Evolutionary conservation across 2,329 filamentous ascomycete genomes (phyloP), one percentile per base, ranked within the genome.

Genomic region (Cytospora piceae): DNA sequence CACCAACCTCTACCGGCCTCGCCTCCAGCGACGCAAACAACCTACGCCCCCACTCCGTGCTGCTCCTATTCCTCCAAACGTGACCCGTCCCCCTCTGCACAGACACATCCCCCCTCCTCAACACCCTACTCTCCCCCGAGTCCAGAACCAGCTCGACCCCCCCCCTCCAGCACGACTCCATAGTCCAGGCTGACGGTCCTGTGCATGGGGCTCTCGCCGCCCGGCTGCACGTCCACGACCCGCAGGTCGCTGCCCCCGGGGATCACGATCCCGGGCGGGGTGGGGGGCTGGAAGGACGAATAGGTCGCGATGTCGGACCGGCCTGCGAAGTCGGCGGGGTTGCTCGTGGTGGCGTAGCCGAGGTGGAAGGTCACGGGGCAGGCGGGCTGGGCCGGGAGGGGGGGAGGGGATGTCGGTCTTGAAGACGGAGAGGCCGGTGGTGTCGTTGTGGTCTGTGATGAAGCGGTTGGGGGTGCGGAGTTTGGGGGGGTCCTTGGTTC

Each of bases 51-150:
- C 79, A 81, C 57, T 78, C 75, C 0, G 74, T 79, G 54, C 74
- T 63, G 61, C 72, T 77, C 65, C 24, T 69, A 65, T 80, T 80
- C 42, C 71, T 70, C 78, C 78, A 81, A n/a, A 71, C 75, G 70
- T 83, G 81, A 71, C 77, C 78, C 11, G 80, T 82, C 3, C 74
- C 81, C 52, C 82, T 72, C 72, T 84, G 81, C 14, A 84, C 77
- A 8, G 77, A 75, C 29, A 82, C 73, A 69, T 85, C 82, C 1
- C 83, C 82, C 20, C 75, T 73, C 63, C 74, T 73, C 73, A 85
- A 70, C 7, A 74, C 39, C 42, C 75, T 73, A 58, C 67, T 76
- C 66, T 82, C 81, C 8, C 81, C 81, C n/a, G 76, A 77, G 68
- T 84, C 83, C 22, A 84, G 71, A 15, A 79, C 66, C 72, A 83